Conservation (phyloP, 352 stramenopile species). For the Globisporangium recalcitrans region DNA sequence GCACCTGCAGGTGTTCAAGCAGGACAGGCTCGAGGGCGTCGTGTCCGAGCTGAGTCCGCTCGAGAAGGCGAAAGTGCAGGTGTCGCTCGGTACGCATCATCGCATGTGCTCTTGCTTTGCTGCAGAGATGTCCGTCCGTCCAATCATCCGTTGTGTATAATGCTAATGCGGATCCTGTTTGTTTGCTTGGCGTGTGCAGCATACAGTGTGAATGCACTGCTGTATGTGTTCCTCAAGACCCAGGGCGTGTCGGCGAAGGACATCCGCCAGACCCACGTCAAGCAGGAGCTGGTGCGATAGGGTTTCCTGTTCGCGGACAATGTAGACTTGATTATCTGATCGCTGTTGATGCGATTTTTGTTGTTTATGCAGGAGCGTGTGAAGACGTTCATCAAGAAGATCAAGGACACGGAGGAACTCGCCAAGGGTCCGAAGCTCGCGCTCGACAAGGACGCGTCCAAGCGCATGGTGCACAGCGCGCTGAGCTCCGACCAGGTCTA, state of each 20-base stretch:
- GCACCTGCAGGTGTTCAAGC: conserved; percentile 56
- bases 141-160: background rate
- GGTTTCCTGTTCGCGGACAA: no score
- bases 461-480: conserved; percentile 80
- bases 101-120: background rate
- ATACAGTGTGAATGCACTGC: conserved; percentile 82
- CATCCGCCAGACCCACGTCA: conserved; percentile 86
- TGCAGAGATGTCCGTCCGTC: background rate
- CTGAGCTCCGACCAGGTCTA: conserved; percentile 85
- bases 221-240: conserved; percentile 86
- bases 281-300: conserved; percentile 78
- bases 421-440: conserved; percentile 67
- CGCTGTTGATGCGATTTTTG: conserved; percentile 9
- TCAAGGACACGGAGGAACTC: conserved; percentile 84
- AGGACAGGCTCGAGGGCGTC: conserved; percentile 53
- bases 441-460: conserved; percentile 76
- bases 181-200: conserved; percentile 28
- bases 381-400: conserved; percentile 87
- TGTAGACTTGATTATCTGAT: background rate
- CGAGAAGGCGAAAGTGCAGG: conserved; percentile 80
- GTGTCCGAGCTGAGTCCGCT: conserved; percentile 51
- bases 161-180: background rate
- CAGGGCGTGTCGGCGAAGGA: conserved; percentile 86
- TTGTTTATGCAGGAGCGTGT: conserved; percentile 56
- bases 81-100: conserved; percentile 56